phyloP scores from a whole-genome alignment of 1,139 yeast species.

The Debaryomyces coudertii region DNA sequence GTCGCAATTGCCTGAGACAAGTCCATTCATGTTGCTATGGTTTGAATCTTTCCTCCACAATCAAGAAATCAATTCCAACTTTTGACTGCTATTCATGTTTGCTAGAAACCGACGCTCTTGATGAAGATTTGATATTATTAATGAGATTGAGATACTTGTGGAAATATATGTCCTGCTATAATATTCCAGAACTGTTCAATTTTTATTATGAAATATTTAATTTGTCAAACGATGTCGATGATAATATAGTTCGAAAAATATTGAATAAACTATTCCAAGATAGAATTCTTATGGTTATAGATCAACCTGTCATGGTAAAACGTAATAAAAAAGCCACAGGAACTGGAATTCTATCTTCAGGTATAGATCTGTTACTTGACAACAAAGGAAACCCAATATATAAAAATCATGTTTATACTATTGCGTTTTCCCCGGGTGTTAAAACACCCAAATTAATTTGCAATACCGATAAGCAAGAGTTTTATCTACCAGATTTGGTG shows the following conservation, averaged over 20 bases:
- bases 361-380: conserved; percentile 15
- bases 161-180: conserved; percentile 16
- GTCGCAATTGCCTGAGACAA: conserved; percentile 17
- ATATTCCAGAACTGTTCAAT: conserved; percentile 18
- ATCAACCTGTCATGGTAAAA: conserved; percentile 13
- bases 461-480: conserved; percentile 9
- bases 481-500: conserved; percentile 20
- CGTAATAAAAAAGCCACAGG: conserved; percentile 16
- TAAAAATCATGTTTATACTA: conserved; percentile 12
- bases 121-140: conserved; percentile 16
- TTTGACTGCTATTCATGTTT: conserved; percentile 22
- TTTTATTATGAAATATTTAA: conserved; percentile 15
- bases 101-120: conserved; percentile 11
- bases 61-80: not conserved
- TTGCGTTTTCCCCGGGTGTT: conserved; percentile 22
- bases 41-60: conserved; percentile 8
- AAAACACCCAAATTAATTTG: not conserved
- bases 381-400: conserved; percentile 14
- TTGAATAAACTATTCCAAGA: conserved; percentile 23
- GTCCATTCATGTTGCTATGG: conserved; percentile 23
- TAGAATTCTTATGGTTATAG: conserved; percentile 15
- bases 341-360: conserved; percentile 15
- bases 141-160: conserved; percentile 24
- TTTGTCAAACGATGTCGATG: conserved; percentile 7
- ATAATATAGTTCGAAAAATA: conserved; percentile 11